Conservation (phyloP, 2,329 filamentous ascomycete genomes). For the Penicillium frequentans region DNA sequence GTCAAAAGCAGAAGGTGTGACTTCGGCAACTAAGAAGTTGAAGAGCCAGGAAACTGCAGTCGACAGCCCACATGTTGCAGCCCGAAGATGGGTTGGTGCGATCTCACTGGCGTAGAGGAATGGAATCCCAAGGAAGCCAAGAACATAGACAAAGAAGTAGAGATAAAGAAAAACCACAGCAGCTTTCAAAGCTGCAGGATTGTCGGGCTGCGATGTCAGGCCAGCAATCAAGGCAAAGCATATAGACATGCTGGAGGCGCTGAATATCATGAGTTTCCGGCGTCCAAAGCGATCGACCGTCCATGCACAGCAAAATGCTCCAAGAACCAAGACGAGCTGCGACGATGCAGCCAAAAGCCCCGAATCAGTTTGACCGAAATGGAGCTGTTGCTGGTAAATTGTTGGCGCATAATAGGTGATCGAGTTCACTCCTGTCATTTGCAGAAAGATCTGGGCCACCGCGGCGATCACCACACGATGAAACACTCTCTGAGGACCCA, state of each 20-base stretch:
- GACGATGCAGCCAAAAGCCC: too few species aligned
- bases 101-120: constrained; percentile 16
- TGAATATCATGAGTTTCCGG: constrained; percentile 25
- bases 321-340: too few species aligned
- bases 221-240: constrained; percentile 13
- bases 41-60: constrained; percentile 14
- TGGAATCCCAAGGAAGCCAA: constrained; percentile 15
- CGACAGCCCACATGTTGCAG: constrained; percentile 12
- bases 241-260: constrained; percentile 10
- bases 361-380: too few species aligned
- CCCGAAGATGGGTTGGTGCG: constrained; percentile 13
- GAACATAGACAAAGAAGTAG: constrained; percentile 13
- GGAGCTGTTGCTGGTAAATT: too few species aligned
- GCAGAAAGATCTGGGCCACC: too few species aligned
- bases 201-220: constrained; percentile 2
- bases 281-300: constrained; percentile 36
- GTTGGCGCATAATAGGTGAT: too few species aligned
- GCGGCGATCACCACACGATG: too few species aligned
- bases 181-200: constrained; percentile 6
- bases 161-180: constrained; percentile 15
- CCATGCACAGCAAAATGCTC: too few species aligned
- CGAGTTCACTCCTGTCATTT: too few species aligned
- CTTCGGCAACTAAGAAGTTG: constrained; percentile 20
- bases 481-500: too few species aligned
- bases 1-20: constrained; percentile 13